phyloP scores from a whole-genome alignment of 148 eudicot species.

The Spergularia bocconei region DNA sequence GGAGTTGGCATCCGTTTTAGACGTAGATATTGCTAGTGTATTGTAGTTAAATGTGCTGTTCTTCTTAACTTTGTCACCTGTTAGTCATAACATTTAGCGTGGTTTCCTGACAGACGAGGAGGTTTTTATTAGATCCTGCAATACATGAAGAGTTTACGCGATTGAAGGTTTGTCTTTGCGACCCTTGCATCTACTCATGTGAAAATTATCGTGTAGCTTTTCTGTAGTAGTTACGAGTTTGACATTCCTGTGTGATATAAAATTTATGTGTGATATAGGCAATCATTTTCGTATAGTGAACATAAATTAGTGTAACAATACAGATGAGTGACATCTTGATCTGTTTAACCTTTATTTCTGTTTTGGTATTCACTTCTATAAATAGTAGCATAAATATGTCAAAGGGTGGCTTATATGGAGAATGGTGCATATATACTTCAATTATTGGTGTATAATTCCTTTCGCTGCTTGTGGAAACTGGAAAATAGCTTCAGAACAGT shows the following conservation, averaged over 20 bases:
- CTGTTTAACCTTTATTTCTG: neutral
- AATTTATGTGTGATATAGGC: neutral
- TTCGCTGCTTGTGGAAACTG: neutral
- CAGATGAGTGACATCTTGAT: neutral
- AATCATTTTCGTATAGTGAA: neutral
- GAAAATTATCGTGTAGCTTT: neutral
- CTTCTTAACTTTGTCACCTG: neutral
- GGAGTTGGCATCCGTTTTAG: neutral
- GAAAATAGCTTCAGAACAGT: neutral
- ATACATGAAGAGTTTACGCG: conserved; percentile 97
- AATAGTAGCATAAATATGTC: neutral
- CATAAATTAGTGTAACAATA: neutral
- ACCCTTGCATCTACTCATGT: conserved; percentile 2
- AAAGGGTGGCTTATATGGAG: neutral
- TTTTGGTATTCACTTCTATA: neutral
- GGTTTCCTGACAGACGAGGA: conserved; percentile 63
- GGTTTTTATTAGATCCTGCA: conserved; percentile 91
- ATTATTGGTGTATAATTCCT: neutral
- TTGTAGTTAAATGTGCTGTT: neutral
- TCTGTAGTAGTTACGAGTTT: neutral
- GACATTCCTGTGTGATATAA: neutral
- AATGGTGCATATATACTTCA: neutral
- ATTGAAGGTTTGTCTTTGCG: conserved; percentile 59
- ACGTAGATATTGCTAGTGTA: neutral
- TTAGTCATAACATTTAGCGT: conserved; percentile 9